Base-by-base conservation (phyloP, 2,329 filamentous ascomycete genomes). In the Arachnomyces sp. region DNA sequence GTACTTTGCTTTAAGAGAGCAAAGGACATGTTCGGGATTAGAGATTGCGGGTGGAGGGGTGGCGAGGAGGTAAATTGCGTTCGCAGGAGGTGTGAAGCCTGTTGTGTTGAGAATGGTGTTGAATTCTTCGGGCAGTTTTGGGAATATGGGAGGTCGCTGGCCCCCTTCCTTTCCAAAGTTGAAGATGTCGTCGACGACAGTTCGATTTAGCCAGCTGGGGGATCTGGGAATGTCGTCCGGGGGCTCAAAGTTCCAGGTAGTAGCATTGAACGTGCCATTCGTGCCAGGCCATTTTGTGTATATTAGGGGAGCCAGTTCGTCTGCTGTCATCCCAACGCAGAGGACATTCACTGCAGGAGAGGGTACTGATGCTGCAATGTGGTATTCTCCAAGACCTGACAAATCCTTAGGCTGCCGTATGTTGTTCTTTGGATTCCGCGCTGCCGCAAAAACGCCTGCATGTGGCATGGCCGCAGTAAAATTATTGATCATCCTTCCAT, bases 381-480 rank as follows among this genome's bases (percentile, higher is more conserved):
- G 68, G 57, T 87, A 89, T 35, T 81, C 75, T 8, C 84, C 85
- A 7, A 85, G 70, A 0, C 82, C 83, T 1, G 66, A 71, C 8
- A 80, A 65, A 14, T 80, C 75, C 5, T 71, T 67, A 0, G 86
- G 85, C 50, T 90, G 85, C 7, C 85, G 60, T 21, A 92, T 85
- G 0, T 63, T 57, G 51, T 90, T 90, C 7, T 62, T 56, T 0
- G 69, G 61, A 48, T 82, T 68, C 7, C 68, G 73, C 0, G 82
- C 79, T 1, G 85, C 84, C 9, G 68, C 61, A 28, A 83, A 78
- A 0, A 92, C 71, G 0, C 81, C 78, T 0, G 79, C 69, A 51
- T 92, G 86, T 0, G 86, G 86, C 73, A 89, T 82, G 0, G 84
- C 83, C 48, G 89, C 69, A 0, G 82, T 84, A 17, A 87, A 77